Evolutionary conservation across 31 red algal genomes (phyloP).

Genomic region (Odonthalia washingtoniensis): DNA sequence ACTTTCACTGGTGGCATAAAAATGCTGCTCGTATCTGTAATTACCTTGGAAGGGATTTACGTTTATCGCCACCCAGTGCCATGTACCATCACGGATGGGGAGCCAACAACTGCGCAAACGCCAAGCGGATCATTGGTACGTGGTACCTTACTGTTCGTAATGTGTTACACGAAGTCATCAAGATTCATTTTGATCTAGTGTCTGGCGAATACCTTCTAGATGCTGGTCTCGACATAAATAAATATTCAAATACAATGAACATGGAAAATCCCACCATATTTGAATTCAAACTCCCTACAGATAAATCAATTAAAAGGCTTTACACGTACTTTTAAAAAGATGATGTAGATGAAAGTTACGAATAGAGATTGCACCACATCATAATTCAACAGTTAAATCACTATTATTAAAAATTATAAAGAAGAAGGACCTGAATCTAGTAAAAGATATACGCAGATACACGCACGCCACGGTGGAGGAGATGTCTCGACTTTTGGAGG

Average conservation of each 20-base stretch:
- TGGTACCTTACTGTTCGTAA: slow-evolving; percentile 18
- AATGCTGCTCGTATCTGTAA: slow-evolving; percentile 27
- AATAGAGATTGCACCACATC: slow-evolving; percentile 1
- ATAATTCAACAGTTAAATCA: not conserved
- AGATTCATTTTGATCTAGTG: slow-evolving; percentile 14
- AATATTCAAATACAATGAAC: not conserved
- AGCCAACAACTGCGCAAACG: not conserved
- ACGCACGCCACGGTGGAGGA: slow-evolving; percentile 30
- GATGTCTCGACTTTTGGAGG: slow-evolving; percentile 19
- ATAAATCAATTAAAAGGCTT: not conserved
- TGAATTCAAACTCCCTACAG: slow-evolving; percentile 3
- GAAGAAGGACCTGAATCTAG: not conserved
- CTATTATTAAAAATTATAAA: not conserved
- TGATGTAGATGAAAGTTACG: slow-evolving; percentile 20
- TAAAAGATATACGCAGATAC: slow-evolving; percentile 35
- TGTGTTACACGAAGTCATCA: not conserved
- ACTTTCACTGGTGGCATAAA: not conserved
- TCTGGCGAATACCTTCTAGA: not conserved
- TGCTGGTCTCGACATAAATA: slow-evolving; percentile 1
- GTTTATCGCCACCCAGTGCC: not conserved
- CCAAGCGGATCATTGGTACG: slow-evolving; percentile 1
- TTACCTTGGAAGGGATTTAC: not conserved
- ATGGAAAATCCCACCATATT: not conserved
- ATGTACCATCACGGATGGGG: slow-evolving; percentile 24
- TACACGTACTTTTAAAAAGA: slow-evolving; percentile 10